Evolutionary conservation across 805 yeast genomes (phyloP), one percentile per base, ranked within the genome.

Genomic region (Metschnikowia baotianmanensis): DNA sequence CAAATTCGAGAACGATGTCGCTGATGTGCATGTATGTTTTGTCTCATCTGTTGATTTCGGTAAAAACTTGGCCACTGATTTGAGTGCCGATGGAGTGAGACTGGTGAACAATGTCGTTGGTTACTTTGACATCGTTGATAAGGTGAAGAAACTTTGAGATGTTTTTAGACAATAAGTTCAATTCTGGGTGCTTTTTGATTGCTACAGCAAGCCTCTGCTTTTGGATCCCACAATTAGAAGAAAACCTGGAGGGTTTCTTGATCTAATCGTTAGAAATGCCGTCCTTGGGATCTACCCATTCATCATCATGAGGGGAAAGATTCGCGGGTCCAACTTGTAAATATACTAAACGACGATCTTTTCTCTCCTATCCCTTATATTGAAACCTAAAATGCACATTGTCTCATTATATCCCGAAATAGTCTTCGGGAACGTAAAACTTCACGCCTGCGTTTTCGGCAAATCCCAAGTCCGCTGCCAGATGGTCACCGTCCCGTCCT

Each of bases 401-500:
- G n/a, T 21, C 8, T 6, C 3, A 18, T 41, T 31, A 40, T 21
- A 37, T 26, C 8, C 48, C 47, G 21, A 85, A 83, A 40, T 68
- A 68, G 36, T 82, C 81, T 52, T 91, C 97, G 0, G 98, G 98
- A 0, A 78, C 65, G 37, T 65, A 63, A 54, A 87, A 91, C 16
- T 50, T 46, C 2, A 88, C 32, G 0, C 77, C 77, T 1, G 75
- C 55, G 19, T 39, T 47, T 31, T 67, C 48, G 0, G 98, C 96
- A 69, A 90, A 90, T 40, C 45, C 57, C 47, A 58, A 61, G 59
- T 91, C 99, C 35, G 85, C 77, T 51, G 86, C 89, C 69, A 93
- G 86, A 57, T 83, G 85, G 60, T 91, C 98, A 0, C 56, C 60
- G 2, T 57, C 54, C 38, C 98, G 69, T 1, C 98, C 99, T 6